Conservation (phyloP, 441 rosid genomes). For the Populus hybrid region DNA sequence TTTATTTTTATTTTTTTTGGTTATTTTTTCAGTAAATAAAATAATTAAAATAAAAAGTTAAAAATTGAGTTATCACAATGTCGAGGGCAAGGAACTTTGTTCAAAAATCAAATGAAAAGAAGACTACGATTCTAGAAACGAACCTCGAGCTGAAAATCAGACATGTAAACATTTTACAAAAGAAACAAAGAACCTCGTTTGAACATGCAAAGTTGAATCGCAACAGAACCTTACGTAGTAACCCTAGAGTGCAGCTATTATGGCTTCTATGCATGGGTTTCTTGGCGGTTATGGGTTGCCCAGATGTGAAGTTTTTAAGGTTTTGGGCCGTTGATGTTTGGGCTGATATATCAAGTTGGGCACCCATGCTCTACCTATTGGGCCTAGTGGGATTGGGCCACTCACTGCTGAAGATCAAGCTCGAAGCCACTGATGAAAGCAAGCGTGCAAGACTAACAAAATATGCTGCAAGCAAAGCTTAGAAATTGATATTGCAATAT, state of each 20-base stretch:
- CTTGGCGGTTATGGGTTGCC: background rate
- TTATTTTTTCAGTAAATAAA: no score
- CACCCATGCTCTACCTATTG: background rate
- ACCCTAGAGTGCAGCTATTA: background rate
- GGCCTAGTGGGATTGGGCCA: background rate
- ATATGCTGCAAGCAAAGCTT: no score
- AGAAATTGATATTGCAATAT: no score
- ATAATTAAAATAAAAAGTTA: no score
- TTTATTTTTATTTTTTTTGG: no score
- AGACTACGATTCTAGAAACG: background rate
- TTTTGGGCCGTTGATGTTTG: background rate
- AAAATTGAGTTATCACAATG: no score
- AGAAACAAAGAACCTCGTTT: no score
- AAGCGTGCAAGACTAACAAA: no score
- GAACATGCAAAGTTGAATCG: no score
- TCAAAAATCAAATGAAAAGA: background rate
- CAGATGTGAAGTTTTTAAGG: background rate
- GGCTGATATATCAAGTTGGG: background rate
- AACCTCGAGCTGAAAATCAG: background rate
- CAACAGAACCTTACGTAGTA: background rate
- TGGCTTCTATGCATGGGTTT: background rate
- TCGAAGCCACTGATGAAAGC: no score
- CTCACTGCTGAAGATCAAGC: background rate
- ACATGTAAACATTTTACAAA: background rate
- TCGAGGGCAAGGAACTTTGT: background rate